Base-by-base conservation (phyloP, 2,329 filamentous ascomycete species). In the Colletotrichum magnum region DNA sequence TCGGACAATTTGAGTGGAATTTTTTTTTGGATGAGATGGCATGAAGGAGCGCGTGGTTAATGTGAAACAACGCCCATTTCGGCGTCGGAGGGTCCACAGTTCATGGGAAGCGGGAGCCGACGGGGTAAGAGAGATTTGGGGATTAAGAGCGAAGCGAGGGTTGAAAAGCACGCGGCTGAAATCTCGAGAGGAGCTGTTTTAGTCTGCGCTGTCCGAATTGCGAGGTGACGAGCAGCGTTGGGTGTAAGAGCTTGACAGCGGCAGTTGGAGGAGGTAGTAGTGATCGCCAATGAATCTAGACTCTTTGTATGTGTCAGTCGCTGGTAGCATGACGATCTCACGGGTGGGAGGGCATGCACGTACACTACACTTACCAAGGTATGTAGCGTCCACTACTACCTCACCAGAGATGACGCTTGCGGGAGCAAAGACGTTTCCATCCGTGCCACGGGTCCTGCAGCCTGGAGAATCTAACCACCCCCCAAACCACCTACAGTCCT, bases 31-130 rank as follows among this genome's bases (percentile, higher is more conserved):
- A 59, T 45, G 41, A 66, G 54, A 69, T 59, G 50, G 66, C 50
- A 69, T 69, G 43, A 66, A 66, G 56, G 61, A 69, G 54, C 54
- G 50, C 43, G 43, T 69, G 62, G 66, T 69, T 56, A 69, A 69
- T 51, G 43, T 69, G 66, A 69, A 69, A 69, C 66, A 56, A 18
- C 47, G 60, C 39, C 61, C 61, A 69, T 69, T 69, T 66, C 66
- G 62, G 66, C 50, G 43, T 66, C 61, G 54, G 54, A 51, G 61
- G 58, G 26, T 50, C 65, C 65, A 64, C 52, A 32, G 50, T 51
- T 45, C 66, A 66, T 56, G 41, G 56, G 48, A 45, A 41, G 18
- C 15, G 50, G 43, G 43, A 41, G 41, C 41, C 28, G 43, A 60
- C 18, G 51, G 50, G 51, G 47, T 18, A 5, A 59, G 48, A 59